phyloP scores from a whole-genome alignment of 805 yeast genomes.

The Saccharomycopsis javanensis region DNA sequence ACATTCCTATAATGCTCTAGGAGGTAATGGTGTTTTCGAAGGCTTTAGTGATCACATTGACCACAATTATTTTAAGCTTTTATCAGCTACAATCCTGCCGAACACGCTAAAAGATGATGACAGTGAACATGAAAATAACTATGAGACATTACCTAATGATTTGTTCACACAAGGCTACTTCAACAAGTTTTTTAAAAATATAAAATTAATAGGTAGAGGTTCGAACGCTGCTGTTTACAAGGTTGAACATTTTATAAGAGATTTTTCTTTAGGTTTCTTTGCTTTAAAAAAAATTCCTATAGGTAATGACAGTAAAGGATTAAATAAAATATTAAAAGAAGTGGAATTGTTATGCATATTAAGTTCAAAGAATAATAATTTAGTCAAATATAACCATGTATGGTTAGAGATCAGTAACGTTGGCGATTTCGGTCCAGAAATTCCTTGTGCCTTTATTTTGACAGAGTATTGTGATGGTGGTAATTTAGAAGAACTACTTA shows the following conservation, averaged over 20 bases:
- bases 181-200: conserved; percentile 53
- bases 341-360: conserved; percentile 55
- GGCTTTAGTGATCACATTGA: conserved; percentile 7
- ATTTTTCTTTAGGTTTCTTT: conserved; percentile 62
- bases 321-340: conserved; percentile 63
- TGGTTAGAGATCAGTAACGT: conserved; percentile 69
- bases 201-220: conserved; percentile 64
- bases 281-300: conserved; percentile 81
- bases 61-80: conserved; percentile 15
- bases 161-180: conserved; percentile 80
- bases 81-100: conserved; percentile 7
- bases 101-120: conserved; percentile 2
- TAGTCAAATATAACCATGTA: conserved; percentile 81
- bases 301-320: conserved; percentile 63
- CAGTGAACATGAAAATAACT: neutral
- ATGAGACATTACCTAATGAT: conserved; percentile 32
- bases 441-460: conserved; percentile 60
- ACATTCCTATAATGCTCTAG: neutral
- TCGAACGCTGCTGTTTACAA: conserved; percentile 78
- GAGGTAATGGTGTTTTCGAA: neutral
- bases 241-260: conserved; percentile 68
- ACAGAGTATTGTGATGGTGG: conserved; percentile 90
- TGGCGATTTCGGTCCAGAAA: conserved; percentile 43
- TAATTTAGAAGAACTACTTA: conserved; percentile 60
- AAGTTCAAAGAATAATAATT: conserved; percentile 43